Evolutionary conservation across 1,284 basidiomycete genomes (phyloP), one percentile per base, ranked within the genome.

Genomic region (Cryptococcus floricola): DNA sequence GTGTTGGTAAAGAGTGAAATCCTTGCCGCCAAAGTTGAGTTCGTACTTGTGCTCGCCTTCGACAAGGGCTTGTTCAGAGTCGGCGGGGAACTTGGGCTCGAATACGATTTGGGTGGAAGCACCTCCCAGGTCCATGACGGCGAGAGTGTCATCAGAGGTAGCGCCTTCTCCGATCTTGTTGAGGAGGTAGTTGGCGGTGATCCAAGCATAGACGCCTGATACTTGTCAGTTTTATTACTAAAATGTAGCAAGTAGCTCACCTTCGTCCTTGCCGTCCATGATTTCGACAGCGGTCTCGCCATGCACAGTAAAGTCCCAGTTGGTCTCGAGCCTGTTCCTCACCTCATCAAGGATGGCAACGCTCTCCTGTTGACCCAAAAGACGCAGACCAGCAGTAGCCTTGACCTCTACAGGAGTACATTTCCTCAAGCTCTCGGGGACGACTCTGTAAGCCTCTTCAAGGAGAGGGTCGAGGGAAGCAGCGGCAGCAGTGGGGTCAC

Each of bases 71-170:
- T 81, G 78, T 13, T 79, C 78, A 53, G 77, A 65, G 62, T 75
- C 71, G 53, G 78, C 78, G 16, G 74, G 67, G 71, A 87, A 87
- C 56, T 78, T 80, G 1, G 95, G 95, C 79, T 96, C 87, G 69
- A 98, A 98, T 54, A 97, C 94, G 72, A 98, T 98, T 78, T 98
- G 95, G 19, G 95, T 98, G 52, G 91, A 95, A 18, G 89, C 95
- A 6, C 96, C 95, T 10, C 95, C 96, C 48, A 98, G 85, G 73
- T 98, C 95, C 63, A 98, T 87, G 47, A 97, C 91, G 18, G 94
- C 95, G 59, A 90, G 90, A n/a, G 91, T 86, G 47, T 75, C 75
- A 53, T 79, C 80, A 7, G 79, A 78, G 28, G 77, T 77, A 37
- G 76, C 62, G 53, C 81, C 81, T 37, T 82, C 80, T 18, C 85